Base-by-base conservation (phyloP, 148 eudicot genomes). In the Polygonum aviculare region DNA sequence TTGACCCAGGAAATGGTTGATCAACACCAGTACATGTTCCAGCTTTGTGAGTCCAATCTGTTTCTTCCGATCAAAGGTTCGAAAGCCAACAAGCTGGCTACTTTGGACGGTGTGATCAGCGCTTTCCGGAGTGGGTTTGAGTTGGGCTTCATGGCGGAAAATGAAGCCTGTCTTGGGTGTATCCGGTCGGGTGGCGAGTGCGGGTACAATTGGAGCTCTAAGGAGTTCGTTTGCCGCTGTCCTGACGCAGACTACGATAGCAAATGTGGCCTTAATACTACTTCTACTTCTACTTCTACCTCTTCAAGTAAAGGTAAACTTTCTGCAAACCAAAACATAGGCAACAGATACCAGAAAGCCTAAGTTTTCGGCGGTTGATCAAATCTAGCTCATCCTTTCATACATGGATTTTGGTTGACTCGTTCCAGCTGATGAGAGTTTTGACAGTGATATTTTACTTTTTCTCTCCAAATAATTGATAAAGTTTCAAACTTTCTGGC, bases 141-240 rank as follows among this genome's bases (percentile, higher is more conserved):
- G 51, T 12, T 72, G 74, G 52, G 33, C 44, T 72, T 41, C 33
- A 19, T 72, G 6, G 74, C 31, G 11, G n/a, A 65, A 3, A 72
- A 7, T 19, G 5, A 9, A 2, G n/a, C 1, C 15, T 72, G 74
- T 72, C 1, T 3, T 9, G 5, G 7, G 74, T 72, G 74, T 72
- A 10, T 18, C 5, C 1, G 1, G 1, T 72, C 74, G 8, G 12
- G 5, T n/a, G 52, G 74, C 1, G 51, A 7, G 31, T 72, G 74
- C 9, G 74, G 74, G 33, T 72, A 72, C 52, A 3, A 47, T 72
- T 36, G 15, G 22, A 47, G 2, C 1, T 40, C 19, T 14, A 44
- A 72, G 2, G 44, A 65, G 18, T 65, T 65, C 19, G 74, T 72
- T n/a, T 72, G 74, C 8, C 74, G 44, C 36, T 72, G 74, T 22